Conservation (phyloP, 352 stramenopile species). For the Globisporangium orthogonon region DNA sequence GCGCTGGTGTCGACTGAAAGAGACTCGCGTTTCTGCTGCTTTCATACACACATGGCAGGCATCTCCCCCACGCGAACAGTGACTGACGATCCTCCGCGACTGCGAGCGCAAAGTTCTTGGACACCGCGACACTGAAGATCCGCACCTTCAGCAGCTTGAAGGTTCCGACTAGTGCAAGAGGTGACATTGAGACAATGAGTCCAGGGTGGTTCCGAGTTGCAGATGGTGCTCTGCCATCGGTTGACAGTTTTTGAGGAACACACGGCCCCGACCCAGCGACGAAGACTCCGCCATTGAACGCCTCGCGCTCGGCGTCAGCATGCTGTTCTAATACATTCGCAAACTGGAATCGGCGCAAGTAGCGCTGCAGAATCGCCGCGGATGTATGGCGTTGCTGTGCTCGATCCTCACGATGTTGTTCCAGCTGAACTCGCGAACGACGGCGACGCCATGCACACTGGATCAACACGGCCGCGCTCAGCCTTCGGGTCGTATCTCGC, state of each 20-base stretch:
- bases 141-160: slow-evolving; percentile 40
- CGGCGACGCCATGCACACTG: slow-evolving; percentile 61
- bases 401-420: slow-evolving; percentile 19
- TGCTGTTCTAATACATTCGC: slow-evolving; percentile 46
- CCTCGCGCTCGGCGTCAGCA: slow-evolving; percentile 38
- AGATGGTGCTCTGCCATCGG: neutral
- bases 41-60: slow-evolving; percentile 37
- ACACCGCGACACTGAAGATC: slow-evolving; percentile 26
- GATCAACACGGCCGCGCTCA: slow-evolving; percentile 43
- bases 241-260: slow-evolving; percentile 6
- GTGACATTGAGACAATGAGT: slow-evolving; percentile 2
- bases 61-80: slow-evolving; percentile 49
- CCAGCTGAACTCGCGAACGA: slow-evolving; percentile 24
- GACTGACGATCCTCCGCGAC: slow-evolving; percentile 30
- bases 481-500: slow-evolving; percentile 19
- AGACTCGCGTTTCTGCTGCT: slow-evolving; percentile 2
- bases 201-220: slow-evolving; percentile 3
- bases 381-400: slow-evolving; percentile 37
- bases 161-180: slow-evolving; percentile 32
- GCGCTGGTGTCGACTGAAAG: slow-evolving; percentile 15
- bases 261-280: slow-evolving; percentile 39
- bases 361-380: slow-evolving; percentile 37
- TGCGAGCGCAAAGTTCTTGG: slow-evolving; percentile 39
- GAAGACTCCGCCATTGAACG: slow-evolving; percentile 54
- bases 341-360: slow-evolving; percentile 39